These are phyloP conservation scores for Falciphora oryzae DNA, from an alignment of 2,329 filamentous ascomycete genomes.

Conservation along the genomic window DNA sequence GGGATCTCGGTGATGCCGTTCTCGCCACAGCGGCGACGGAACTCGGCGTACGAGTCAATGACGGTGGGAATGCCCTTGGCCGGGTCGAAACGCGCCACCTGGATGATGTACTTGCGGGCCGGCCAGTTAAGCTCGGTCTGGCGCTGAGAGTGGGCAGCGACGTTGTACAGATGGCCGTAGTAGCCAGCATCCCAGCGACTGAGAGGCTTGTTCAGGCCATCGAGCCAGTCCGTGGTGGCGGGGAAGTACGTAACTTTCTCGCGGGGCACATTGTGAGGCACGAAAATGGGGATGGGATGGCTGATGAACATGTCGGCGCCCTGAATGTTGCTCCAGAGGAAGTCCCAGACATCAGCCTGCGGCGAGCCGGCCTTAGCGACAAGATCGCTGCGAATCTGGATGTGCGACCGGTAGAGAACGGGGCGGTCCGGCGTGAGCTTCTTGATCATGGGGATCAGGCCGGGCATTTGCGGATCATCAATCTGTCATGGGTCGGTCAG, in stretches of 20 bases:
- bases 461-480: constrained; percentile 82
- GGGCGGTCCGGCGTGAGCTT: constrained; percentile 64
- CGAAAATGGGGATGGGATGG: constrained; percentile 71
- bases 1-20: constrained; percentile 48
- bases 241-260: constrained; percentile 70
- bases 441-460: constrained; percentile 70
- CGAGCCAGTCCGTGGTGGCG: constrained; percentile 78
- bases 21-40: constrained; percentile 56
- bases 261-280: constrained; percentile 60
- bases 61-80: constrained; percentile 77
- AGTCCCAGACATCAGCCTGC: constrained; percentile 69
- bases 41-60: constrained; percentile 68
- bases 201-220: constrained; percentile 73
- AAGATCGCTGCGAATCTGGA: constrained; percentile 73
- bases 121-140: constrained; percentile 56
- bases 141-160: constrained; percentile 51
- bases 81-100: constrained; percentile 78
- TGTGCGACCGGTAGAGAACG: constrained; percentile 76
- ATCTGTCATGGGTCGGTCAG: constrained; percentile 37
- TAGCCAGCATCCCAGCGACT: constrained; percentile 64
- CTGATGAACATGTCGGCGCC: constrained; percentile 74
- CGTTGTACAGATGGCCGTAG: constrained; percentile 70
- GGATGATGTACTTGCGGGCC: constrained; percentile 65
- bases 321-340: constrained; percentile 67
- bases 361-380: constrained; percentile 56